A percentile compares a stretch with the other conserved stretches of the same genome.
These are phyloP conservation scores for Cercospora sesami DNA, from an alignment of 2,329 filamentous ascomycete species.

Conservation along the genomic window DNA sequence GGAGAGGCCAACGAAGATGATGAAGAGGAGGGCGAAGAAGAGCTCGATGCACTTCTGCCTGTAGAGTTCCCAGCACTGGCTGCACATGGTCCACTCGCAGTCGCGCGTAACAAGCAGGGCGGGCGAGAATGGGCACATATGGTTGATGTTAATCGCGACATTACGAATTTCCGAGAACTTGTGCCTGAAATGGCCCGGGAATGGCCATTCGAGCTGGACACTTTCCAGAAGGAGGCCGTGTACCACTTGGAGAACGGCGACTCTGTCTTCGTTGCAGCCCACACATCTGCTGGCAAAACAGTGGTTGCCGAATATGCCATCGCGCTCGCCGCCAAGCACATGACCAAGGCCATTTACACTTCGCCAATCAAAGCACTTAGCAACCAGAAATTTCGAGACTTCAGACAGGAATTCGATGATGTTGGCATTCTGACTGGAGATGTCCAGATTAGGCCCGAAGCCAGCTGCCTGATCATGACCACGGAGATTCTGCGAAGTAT, in stretches of 20 bases:
- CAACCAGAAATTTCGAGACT: slow-evolving; percentile 98
- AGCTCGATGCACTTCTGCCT: slow-evolving; percentile 83
- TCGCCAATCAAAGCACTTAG: slow-evolving; percentile 97
- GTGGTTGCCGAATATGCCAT: slow-evolving; percentile 98
- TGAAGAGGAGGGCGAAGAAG: slow-evolving; percentile 52
- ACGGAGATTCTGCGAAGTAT: slow-evolving; percentile 97
- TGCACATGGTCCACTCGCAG: slow-evolving; percentile 73
- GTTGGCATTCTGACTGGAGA: slow-evolving; percentile 96
- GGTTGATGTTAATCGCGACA: slow-evolving; percentile 90
- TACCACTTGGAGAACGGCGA: slow-evolving; percentile 96
- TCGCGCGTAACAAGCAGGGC: slow-evolving; percentile 69
- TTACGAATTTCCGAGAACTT: slow-evolving; percentile 89
- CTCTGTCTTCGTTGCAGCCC: slow-evolving; percentile 95
- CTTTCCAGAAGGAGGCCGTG: slow-evolving; percentile 96
- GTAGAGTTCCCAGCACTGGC: slow-evolving; percentile 91
- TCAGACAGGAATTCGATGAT: slow-evolving; percentile 85
- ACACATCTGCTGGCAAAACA: slow-evolving; percentile 97
- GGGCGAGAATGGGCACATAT: slow-evolving; percentile 96
- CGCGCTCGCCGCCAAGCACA: slow-evolving; percentile 91
- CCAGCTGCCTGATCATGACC: slow-evolving; percentile 98
- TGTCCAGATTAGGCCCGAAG: slow-evolving; percentile 96
- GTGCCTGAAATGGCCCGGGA: slow-evolving; percentile 95
- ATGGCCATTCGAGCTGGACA: slow-evolving; percentile 97
- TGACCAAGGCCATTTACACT: slow-evolving; percentile 99
- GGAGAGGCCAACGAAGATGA: slow-evolving; percentile 48